Evolutionary conservation across 2,329 filamentous ascomycete genomes (phyloP), one percentile per base, ranked within the genome.

Genomic region (Venturia pyrina): DNA sequence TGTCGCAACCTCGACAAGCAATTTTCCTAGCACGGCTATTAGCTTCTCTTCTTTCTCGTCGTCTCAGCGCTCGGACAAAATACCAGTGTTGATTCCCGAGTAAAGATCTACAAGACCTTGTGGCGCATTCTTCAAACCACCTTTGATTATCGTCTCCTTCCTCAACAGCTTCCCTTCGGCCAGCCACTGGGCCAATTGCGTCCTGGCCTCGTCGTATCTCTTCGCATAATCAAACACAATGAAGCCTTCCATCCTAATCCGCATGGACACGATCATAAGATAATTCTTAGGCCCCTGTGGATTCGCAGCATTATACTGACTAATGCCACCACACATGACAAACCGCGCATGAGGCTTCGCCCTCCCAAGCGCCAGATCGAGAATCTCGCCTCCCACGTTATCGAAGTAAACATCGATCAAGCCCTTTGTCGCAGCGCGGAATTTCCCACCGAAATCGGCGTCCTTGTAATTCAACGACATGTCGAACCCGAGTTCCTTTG

Each of bases 391-490:
- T 13, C 87, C 88, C 24, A 89, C 86, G 77, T 90, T 90, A 75
- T 91, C 88, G 73, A 86, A 91, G 76, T 86, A 91, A 17, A 91
- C 85, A 75, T 89, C 85, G 66, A 87, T 89, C 68, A 81, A 80
- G 68, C 82, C 76, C 50, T 79, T 81, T 7, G 87, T 89, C 5
- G 83, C 85, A 53, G 81, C 81, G 69, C 81, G 80, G 71, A 90
- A 83, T 74, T 87, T 80, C 67, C 81, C 74, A 70, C 77, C 80
- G 73, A 89, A 90, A 66, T 85, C 83, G 17, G 78, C 69, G 57
- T 82, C 82, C 79, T 90, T 90, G 78, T 90, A 90, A 76, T 90
- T 88, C 66, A 90, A 71, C 0, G 85, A 87, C 11, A 78, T 81
- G 70, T 90, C 87, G 67, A 88, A 89, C 1, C 87, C 87, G 32